A percentile compares a stretch with the other conserved stretches of the same genome.
Evolutionary conservation across 2,329 filamentous ascomycete genomes (phyloP).

Genomic region (Trichoderma citrinoviride): DNA sequence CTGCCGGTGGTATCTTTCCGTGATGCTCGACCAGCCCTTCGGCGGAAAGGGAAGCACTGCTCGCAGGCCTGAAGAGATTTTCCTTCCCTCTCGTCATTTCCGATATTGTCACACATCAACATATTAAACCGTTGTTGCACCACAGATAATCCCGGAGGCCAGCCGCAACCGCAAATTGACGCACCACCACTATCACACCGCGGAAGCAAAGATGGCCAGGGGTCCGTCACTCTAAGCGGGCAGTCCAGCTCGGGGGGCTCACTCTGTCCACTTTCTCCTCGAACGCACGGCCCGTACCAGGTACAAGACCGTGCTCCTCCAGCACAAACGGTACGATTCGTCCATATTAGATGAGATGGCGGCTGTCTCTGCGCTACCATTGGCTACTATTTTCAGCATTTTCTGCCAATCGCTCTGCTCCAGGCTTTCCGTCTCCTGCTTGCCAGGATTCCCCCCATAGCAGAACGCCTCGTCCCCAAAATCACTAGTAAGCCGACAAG

Average conservation of each 20-base stretch:
- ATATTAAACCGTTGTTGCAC: not conserved
- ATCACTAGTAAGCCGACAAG: conserved; percentile 7
- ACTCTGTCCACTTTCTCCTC: conserved; percentile 8
- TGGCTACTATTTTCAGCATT: conserved; percentile 10
- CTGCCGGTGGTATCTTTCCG: not conserved
- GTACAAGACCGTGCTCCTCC: not conserved
- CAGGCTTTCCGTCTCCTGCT: conserved; percentile 9
- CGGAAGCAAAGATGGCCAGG: not conserved
- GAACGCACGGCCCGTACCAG: not conserved
- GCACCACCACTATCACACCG: conserved; percentile 21
- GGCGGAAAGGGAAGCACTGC: conserved; percentile 1
- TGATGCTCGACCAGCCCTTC: conserved; percentile 6
- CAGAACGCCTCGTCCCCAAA: conserved; percentile 11
- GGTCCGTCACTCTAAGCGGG: conserved; percentile 8
- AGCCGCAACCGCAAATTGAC: conserved; percentile 19
- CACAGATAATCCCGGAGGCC: conserved; percentile 15
- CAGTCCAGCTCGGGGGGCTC: conserved; percentile 1
- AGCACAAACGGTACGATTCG: conserved; percentile 7
- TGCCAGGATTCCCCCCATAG: conserved; percentile 16
- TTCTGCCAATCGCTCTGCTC: conserved; percentile 20
- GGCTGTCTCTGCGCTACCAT: conserved; percentile 8
- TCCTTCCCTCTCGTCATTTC: conserved; percentile 5
- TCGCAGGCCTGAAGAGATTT: not conserved
- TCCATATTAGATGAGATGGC: conserved; percentile 8
- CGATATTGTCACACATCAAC: not conserved